These are phyloP conservation scores for Poa annua DNA, from an alignment of 176 grass and related monocot genomes.

Conservation along the genomic window DNA sequence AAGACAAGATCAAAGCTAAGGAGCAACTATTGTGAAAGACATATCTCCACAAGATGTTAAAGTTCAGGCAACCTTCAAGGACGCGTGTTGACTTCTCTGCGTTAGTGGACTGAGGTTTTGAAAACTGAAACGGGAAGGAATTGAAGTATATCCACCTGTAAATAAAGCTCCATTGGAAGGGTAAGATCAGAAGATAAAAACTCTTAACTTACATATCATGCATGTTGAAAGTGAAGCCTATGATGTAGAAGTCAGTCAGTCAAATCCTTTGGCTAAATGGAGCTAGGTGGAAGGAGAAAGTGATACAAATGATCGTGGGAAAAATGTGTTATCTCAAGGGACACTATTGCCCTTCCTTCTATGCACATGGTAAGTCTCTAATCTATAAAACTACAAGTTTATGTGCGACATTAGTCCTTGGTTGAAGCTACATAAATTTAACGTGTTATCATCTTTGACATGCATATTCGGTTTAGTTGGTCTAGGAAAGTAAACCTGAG, in stretches of 20 bases:
- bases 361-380: slow-evolving; percentile 81
- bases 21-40: no score
- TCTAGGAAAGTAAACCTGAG: neutral
- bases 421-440: slow-evolving; percentile 6
- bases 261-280: slow-evolving; percentile 90
- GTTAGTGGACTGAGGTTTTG: no score
- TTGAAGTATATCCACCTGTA: no score
- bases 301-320: slow-evolving; percentile 87
- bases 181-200: no score
- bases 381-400: neutral
- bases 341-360: slow-evolving; percentile 92
- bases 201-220: no score
- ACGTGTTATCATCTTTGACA: neutral
- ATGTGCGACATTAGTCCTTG: slow-evolving; percentile 1
- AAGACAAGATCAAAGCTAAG: no score
- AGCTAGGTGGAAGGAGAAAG: slow-evolving; percentile 70
- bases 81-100: slow-evolving; percentile 77
- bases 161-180: no score
- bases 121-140: neutral
- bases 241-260: slow-evolving; percentile 67
- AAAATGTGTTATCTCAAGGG: slow-evolving; percentile 96
- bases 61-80: neutral
- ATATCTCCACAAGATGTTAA: no score
- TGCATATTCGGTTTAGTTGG: neutral
- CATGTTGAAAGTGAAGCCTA: slow-evolving; percentile 43